phyloP scores from a whole-genome alignment of 495 filamentous ascomycete genomes.

The Neurospora intermedia region DNA sequence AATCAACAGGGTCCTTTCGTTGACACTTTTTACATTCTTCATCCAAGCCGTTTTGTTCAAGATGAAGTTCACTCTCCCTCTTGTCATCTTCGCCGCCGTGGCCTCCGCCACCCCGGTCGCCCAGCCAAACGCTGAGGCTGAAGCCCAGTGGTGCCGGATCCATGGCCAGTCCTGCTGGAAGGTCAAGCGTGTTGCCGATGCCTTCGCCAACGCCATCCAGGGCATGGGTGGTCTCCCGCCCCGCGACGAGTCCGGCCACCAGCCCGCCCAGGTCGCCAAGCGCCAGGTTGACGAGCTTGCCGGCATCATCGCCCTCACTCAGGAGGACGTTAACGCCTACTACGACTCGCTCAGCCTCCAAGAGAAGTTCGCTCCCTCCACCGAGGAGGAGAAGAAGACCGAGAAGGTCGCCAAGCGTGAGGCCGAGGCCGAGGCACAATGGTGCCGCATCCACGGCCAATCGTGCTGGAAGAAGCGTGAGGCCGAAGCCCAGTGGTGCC shows the following conservation, averaged over 20 bases:
- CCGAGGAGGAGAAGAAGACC: slow-evolving; percentile 2
- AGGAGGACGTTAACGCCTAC: slow-evolving; percentile 15
- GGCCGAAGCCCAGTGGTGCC: slow-evolving; percentile 10
- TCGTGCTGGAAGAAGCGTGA: slow-evolving; percentile 28
- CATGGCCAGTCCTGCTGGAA: slow-evolving; percentile 28
- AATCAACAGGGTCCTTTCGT: background rate
- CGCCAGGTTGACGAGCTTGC: slow-evolving; percentile 21
- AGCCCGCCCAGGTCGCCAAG: slow-evolving; percentile 12
- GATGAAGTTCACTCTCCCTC: slow-evolving; percentile 29
- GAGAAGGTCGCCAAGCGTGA: slow-evolving; percentile 13
- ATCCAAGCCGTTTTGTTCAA: slow-evolving; percentile 6
- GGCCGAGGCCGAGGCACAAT: slow-evolving; percentile 13
- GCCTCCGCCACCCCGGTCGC: slow-evolving; percentile 13
- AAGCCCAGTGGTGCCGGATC: slow-evolving; percentile 19
- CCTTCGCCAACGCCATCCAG: slow-evolving; percentile 20
- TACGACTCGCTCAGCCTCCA: slow-evolving; percentile 12
- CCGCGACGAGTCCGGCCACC: slow-evolving; percentile 11
- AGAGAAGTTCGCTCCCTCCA: slow-evolving; percentile 2
- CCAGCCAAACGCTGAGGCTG: slow-evolving; percentile 15
- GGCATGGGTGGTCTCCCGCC: slow-evolving; percentile 5
- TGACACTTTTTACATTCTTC: slow-evolving; percentile 1
- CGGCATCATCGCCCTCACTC: slow-evolving; percentile 16
- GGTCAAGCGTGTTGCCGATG: slow-evolving; percentile 27
- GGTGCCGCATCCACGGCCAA: slow-evolving; percentile 18
- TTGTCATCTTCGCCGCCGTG: slow-evolving; percentile 22